Evolutionary conservation across 805 yeast species (phyloP), one percentile per base, ranked within the genome.

Genomic region (Candida dajiaensis): DNA sequence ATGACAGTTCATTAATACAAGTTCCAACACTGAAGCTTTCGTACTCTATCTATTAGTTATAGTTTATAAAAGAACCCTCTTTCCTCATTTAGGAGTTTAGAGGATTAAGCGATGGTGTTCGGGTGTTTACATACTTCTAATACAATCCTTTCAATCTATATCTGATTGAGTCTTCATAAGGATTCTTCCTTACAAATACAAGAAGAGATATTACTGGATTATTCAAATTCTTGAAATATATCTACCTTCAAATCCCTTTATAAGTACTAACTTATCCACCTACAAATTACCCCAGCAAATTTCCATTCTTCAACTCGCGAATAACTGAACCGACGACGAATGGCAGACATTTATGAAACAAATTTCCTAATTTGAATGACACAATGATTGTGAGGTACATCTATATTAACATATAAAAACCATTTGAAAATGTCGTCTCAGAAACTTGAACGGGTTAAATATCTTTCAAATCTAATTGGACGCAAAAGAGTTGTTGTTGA

Each of bases 391-490:
- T n/a, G n/a, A 29, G 16, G 18, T 9, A 4, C 18, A 16, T 13
- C 35, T n/a, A 6, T 29, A 3, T 4, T 8, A 13, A 13, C 15
- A n/a, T 29, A 29, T 22, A 22, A 25, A 33, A 33, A 37, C 39
- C 39, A 6, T 16, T 18, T 13, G 19, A 10, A 16, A 18, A 33
- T 33, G 36, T 33, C 36, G 15, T 33, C 20, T 33, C 20, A 33
- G 36, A 33, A 33, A 18, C 36, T 33, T 33, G 11, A 33, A 8
- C 18, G 20, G 23, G 25, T n/a, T 2, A 16, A 20, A 20, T 36
- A 36, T 20, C 23, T 36, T 7, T 4, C 39, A 5, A 36, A 18
- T 10, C 43, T 54, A 8, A 20, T 54, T 11, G 56, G 58, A 3
- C 39, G 45, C n/a, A 49, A 41, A 41, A 44, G 54, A 38, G 19